phyloP scores from a whole-genome alignment of 192 early-diverging fungal species.

The Chytriomyces confervae region DNA sequence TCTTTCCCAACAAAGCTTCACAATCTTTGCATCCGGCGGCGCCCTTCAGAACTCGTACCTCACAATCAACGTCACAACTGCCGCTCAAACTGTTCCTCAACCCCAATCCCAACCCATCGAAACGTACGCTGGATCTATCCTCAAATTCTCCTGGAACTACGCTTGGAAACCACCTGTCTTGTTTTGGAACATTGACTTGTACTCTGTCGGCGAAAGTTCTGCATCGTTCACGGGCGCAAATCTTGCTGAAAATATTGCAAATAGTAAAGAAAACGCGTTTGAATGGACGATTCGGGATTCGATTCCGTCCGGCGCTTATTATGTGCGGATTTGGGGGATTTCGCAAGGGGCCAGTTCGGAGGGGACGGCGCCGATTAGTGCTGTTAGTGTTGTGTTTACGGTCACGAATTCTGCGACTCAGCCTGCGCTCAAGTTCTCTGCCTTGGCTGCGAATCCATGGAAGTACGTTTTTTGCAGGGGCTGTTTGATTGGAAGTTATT shows the following conservation, averaged over 20 bases:
- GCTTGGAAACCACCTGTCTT: background rate
- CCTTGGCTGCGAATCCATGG: conserved; percentile 13
- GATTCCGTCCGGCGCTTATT: conserved; percentile 19
- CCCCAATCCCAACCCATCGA: background rate
- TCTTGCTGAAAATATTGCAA: background rate
- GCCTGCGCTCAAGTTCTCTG: conserved; percentile 1
- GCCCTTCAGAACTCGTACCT: background rate
- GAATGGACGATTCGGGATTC: background rate
- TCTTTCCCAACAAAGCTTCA: conserved; percentile 10
- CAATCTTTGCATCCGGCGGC: background rate
- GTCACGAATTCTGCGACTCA: background rate
- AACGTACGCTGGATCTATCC: background rate
- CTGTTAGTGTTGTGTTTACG: conserved; percentile 21
- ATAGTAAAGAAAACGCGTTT: background rate
- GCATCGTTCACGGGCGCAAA: background rate
- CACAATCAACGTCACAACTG: background rate
- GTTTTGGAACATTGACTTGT: conserved; percentile 22
- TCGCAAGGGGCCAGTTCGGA: background rate
- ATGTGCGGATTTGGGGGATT: conserved; percentile 10
- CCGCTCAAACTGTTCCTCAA: background rate
- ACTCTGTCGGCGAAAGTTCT: background rate
- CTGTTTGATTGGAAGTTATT: background rate
- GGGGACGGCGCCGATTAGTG: conserved; percentile 5
- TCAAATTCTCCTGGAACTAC: conserved; percentile 17
- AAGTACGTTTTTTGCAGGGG: conserved; percentile 7